Evolutionary conservation across 176 grass and related monocot genomes (phyloP).

Genomic region (Elaeis guineensis): DNA sequence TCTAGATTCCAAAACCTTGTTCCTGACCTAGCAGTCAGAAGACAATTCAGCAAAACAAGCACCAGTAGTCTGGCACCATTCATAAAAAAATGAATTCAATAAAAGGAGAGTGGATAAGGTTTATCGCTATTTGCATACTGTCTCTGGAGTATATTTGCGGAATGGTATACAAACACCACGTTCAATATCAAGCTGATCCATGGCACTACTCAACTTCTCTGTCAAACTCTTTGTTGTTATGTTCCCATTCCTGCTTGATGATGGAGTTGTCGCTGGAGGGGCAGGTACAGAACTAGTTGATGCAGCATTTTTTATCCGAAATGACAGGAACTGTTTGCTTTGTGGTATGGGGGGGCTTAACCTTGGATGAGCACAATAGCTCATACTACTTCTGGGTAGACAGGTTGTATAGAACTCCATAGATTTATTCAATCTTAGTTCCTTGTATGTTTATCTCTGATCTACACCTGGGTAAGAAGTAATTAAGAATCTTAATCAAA

Average conservation of each 20-base stretch:
- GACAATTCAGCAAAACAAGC: neutral
- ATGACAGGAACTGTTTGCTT: conserved; percentile 21
- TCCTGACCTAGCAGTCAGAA: conserved; percentile 63
- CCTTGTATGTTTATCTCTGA: too few relatives aligned
- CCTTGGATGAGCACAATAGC: conserved; percentile 2
- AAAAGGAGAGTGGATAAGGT: too few relatives aligned
- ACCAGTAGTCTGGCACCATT: neutral
- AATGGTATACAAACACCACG: conserved; percentile 90
- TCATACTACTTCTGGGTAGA: conserved; percentile 8
- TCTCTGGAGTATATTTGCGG: conserved; percentile 71
- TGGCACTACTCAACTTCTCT: conserved; percentile 47
- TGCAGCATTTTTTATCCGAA: conserved; percentile 35
- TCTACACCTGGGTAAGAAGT: too few relatives aligned
- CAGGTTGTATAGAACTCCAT: conserved; percentile 74
- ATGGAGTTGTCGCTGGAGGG: conserved; percentile 23
- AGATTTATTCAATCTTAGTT: too few relatives aligned
- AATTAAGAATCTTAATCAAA: too few relatives aligned
- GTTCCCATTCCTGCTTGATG: conserved; percentile 16
- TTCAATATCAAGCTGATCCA: conserved; percentile 97
- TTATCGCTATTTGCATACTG: conserved; percentile 28
- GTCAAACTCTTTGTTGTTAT: conserved; percentile 14
- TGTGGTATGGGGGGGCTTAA: conserved; percentile 16
- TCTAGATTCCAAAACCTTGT: conserved; percentile 84
- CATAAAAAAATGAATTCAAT: too few relatives aligned
- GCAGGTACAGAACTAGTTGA: conserved; percentile 25